Conservation (phyloP, 2,329 filamentous ascomycete genomes). For the Colletotrichum euphorbiae region DNA sequence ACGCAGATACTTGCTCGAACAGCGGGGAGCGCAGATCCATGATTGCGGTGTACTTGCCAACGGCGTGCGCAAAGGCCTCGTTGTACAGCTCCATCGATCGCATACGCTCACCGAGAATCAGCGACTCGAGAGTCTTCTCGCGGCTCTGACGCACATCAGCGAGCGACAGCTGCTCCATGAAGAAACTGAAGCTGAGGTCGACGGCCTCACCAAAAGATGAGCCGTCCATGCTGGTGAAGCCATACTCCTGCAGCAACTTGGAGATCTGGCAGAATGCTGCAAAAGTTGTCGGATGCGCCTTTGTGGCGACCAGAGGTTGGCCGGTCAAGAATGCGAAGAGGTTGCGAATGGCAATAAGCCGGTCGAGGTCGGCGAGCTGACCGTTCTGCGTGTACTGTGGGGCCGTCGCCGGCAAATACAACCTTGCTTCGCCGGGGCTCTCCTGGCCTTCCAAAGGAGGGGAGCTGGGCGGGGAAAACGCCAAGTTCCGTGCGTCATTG, state of each 20-base stretch:
- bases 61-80: constrained; percentile 91
- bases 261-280: constrained; percentile 66
- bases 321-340: constrained; percentile 74
- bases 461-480: constrained; percentile 50
- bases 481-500: constrained; percentile 60
- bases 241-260: constrained; percentile 65
- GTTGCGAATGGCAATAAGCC: constrained; percentile 70
- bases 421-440: constrained; percentile 55
- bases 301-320: constrained; percentile 72
- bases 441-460: constrained; percentile 51
- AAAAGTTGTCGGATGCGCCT: constrained; percentile 63
- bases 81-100: constrained; percentile 85
- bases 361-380: constrained; percentile 60
- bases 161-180: constrained; percentile 80
- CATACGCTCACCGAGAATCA: constrained; percentile 91
- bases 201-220: constrained; percentile 70
- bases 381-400: constrained; percentile 46
- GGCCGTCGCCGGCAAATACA: constrained; percentile 65
- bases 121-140: constrained; percentile 89
- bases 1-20: constrained; percentile 74
- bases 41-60: constrained; percentile 85
- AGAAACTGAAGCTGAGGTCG: constrained; percentile 76
- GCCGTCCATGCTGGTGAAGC: constrained; percentile 67
- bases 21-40: constrained; percentile 74
- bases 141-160: constrained; percentile 84